Conservation (phyloP, 2,329 filamentous ascomycete species). For the Fonsecaea pedrosoi region DNA sequence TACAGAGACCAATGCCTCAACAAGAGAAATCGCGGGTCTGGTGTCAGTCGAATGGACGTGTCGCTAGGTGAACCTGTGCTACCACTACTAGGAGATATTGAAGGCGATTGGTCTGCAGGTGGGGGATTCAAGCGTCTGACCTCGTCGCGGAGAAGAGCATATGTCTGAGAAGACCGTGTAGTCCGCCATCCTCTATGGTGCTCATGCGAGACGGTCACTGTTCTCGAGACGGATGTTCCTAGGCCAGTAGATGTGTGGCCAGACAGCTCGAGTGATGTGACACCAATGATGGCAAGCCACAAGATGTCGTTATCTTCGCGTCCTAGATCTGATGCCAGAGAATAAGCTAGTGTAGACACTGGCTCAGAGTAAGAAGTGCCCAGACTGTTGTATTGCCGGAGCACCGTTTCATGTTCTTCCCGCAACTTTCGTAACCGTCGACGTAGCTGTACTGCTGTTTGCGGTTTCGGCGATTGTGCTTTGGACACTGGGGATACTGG, state of each 20-base stretch:
- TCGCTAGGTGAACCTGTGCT: conserved; percentile 83
- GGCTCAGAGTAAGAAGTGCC: conserved; percentile 94
- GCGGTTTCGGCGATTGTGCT: conserved; percentile 47
- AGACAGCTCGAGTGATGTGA: conserved; percentile 91
- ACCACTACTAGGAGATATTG: conserved; percentile 28
- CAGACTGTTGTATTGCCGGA: conserved; percentile 82
- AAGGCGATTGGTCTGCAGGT: conserved; percentile 59
- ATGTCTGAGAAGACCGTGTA: conserved; percentile 76
- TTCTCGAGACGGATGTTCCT: conserved; percentile 55
- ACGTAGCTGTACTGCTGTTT: conserved; percentile 73
- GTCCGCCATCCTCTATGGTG: conserved; percentile 38
- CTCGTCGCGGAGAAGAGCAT: conserved; percentile 87
- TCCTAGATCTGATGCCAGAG: conserved; percentile 89
- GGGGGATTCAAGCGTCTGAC: conserved; percentile 86
- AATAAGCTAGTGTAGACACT: conserved; percentile 92
- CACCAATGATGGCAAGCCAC: conserved; percentile 93
- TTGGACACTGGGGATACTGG: conserved; percentile 56
- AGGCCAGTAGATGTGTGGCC: conserved; percentile 83
- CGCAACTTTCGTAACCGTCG: conserved; percentile 76
- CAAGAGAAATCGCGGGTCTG: conserved; percentile 89
- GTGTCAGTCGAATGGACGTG: conserved; percentile 87
- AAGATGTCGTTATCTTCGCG: conserved; percentile 95
- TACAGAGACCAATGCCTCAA: conserved; percentile 97
- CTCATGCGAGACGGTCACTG: conserved; percentile 57
- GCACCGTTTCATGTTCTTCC: conserved; percentile 74